Evolutionary conservation across 2,329 filamentous ascomycete genomes (phyloP).

Genomic region (Fusarium xylarioides): DNA sequence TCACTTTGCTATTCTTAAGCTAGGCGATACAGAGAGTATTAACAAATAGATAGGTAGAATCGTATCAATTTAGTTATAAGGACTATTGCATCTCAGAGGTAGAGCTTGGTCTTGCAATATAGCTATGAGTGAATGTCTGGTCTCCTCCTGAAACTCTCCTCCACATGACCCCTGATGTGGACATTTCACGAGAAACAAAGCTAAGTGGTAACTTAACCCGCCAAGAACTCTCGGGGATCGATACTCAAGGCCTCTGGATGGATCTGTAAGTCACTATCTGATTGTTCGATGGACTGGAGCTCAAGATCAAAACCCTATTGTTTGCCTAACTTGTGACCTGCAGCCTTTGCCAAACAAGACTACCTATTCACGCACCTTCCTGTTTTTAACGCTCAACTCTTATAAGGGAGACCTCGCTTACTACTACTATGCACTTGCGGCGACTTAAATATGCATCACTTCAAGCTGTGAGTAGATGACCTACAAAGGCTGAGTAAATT

Average conservation of each 20-base stretch:
- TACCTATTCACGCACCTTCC: background rate
- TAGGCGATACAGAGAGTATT: background rate
- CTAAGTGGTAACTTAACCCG: background rate
- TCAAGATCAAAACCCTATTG: background rate
- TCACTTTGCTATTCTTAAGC: background rate
- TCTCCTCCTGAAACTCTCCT: background rate
- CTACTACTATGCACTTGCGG: background rate
- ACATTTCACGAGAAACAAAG: background rate
- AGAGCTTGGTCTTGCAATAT: background rate
- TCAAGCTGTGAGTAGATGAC: background rate
- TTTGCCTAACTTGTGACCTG: background rate
- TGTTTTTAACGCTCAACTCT: no score
- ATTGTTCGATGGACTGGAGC: background rate
- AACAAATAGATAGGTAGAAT: rapidly evolving
- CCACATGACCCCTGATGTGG: background rate
- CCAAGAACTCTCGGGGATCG: no score
- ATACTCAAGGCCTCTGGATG: background rate
- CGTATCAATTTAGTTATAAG: background rate
- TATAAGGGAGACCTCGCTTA: background rate
- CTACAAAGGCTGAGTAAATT: background rate
- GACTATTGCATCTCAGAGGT: background rate
- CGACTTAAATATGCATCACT: background rate
- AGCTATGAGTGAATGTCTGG: background rate
- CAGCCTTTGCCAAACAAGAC: background rate
- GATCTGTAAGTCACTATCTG: background rate